These are phyloP conservation scores for Dryas alaskensis DNA, from an alignment of 306 rosid species.

Conservation along the genomic window DNA sequence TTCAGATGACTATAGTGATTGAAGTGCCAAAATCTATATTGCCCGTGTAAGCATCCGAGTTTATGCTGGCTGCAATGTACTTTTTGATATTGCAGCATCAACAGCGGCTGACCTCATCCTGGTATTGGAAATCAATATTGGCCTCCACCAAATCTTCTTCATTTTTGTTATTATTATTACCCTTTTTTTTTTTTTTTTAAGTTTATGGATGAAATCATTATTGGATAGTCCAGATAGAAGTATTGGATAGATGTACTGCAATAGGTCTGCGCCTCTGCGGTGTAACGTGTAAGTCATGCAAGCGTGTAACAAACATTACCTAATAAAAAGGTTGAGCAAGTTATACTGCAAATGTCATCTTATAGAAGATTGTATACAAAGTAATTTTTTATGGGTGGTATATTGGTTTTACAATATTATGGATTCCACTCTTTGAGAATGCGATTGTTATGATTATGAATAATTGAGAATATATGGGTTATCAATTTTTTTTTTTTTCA, in stretches of 20 bases:
- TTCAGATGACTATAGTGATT: conserved; percentile 88
- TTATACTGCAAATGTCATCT: neutral
- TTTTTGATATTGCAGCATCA: conserved; percentile 53
- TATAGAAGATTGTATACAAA: too few species aligned
- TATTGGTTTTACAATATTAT: too few species aligned
- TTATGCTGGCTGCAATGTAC: conserved; percentile 37
- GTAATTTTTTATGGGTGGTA: too few species aligned
- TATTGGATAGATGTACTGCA: conserved; percentile 11
- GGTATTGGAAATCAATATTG: neutral
- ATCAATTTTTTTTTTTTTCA: too few species aligned
- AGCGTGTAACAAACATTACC: conserved; percentile 11
- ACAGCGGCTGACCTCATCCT: conserved; percentile 18
- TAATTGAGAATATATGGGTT: too few species aligned
- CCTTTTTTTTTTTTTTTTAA: neutral
- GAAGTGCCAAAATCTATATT: conserved; percentile 28
- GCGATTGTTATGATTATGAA: too few species aligned
- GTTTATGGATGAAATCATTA: neutral
- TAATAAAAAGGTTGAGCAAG: conserved; percentile 22
- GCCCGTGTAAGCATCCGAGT: conserved; percentile 18
- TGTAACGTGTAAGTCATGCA: conserved; percentile 40
- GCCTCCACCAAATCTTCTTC: neutral
- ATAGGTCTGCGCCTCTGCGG: conserved; percentile 22
- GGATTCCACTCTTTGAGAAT: too few species aligned
- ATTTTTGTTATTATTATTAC: neutral
- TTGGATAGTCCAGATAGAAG: neutral